A percentile compares a stretch with the other conserved stretches of the same genome.
These are phyloP conservation scores for Candida fluviatilis DNA, from an alignment of 805 yeast genomes.

Conservation along the genomic window DNA sequence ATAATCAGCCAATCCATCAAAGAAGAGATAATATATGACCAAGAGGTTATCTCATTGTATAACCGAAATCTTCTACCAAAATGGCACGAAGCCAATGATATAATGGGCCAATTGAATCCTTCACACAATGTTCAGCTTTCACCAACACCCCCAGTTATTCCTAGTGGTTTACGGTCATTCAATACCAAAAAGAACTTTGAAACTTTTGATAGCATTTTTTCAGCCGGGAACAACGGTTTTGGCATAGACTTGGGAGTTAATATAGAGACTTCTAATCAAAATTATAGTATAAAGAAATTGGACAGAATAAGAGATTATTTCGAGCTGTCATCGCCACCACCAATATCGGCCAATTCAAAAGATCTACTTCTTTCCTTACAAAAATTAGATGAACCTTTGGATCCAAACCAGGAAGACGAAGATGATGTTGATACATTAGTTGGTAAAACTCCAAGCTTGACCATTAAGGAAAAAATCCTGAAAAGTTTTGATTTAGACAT, in stretches of 20 bases:
- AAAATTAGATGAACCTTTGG: slow-evolving; percentile 3
- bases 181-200: slow-evolving; percentile 10
- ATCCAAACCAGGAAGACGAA: slow-evolving; percentile 6
- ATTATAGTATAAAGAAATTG: slow-evolving; percentile 28
- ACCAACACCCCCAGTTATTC: slow-evolving; percentile 3
- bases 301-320: slow-evolving; percentile 26
- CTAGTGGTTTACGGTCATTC: slow-evolving; percentile 15
- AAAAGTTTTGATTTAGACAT: not conserved
- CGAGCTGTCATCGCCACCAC: not conserved
- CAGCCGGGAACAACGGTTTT: slow-evolving; percentile 13
- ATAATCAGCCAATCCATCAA: slow-evolving; percentile 29
- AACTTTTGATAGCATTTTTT: slow-evolving; percentile 2
- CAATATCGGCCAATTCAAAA: slow-evolving; percentile 3
- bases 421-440: slow-evolving; percentile 7
- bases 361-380: slow-evolving; percentile 8
- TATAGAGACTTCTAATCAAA: slow-evolving; percentile 23
- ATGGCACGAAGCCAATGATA: slow-evolving; percentile 21
- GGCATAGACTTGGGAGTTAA: slow-evolving; percentile 30
- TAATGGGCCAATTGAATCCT: slow-evolving; percentile 3
- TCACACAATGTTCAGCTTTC: not conserved
- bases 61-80: slow-evolving; percentile 22
- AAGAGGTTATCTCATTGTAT: slow-evolving; percentile 15
- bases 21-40: slow-evolving; percentile 37
- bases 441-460: slow-evolving; percentile 1
- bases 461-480: slow-evolving; percentile 2